A percentile compares a stretch with the other conserved stretches of the same genome.
Evolutionary conservation across 192 early-diverging fungal species (phyloP).

Genomic region (Coemansia sp.): DNA sequence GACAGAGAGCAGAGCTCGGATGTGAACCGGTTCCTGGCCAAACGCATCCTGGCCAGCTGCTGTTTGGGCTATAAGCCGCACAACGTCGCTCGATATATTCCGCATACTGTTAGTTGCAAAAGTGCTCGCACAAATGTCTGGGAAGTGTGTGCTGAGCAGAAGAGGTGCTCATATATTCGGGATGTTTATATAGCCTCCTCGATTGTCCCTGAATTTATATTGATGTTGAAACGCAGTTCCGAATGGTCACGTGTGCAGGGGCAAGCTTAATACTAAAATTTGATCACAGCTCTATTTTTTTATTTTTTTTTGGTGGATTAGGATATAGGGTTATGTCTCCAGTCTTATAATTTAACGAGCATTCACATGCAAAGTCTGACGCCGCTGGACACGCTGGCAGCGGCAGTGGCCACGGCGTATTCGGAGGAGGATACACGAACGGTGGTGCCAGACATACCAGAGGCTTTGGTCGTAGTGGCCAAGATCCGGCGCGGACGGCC

Average conservation of each 20-base stretch:
- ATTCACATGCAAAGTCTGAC: not conserved
- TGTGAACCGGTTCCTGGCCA: constrained; percentile 17
- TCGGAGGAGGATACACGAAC: constrained; percentile 18
- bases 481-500: constrained; percentile 51
- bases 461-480: constrained; percentile 40
- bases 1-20: constrained; percentile 10
- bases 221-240: not conserved
- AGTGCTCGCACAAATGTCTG: not conserved
- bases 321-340: not conserved
- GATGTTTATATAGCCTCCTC: not conserved
- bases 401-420: constrained; percentile 25
- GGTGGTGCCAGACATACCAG: constrained; percentile 43
- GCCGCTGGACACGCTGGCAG: constrained; percentile 31
- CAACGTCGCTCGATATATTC: constrained; percentile 15
- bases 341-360: constrained; percentile 6
- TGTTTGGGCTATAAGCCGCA: constrained; percentile 6
- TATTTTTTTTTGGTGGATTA: constrained; percentile 15
- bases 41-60: not conserved
- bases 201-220: constrained; percentile 1
- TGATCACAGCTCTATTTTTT: not conserved
- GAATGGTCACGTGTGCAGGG: not conserved
- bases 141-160: not conserved
- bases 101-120: not conserved
- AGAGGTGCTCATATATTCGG: not conserved
- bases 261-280: constrained; percentile 1